These are phyloP conservation scores for Penicillium fuscoglaucum DNA, from an alignment of 2,329 filamentous ascomycete genomes.

Conservation along the genomic window DNA sequence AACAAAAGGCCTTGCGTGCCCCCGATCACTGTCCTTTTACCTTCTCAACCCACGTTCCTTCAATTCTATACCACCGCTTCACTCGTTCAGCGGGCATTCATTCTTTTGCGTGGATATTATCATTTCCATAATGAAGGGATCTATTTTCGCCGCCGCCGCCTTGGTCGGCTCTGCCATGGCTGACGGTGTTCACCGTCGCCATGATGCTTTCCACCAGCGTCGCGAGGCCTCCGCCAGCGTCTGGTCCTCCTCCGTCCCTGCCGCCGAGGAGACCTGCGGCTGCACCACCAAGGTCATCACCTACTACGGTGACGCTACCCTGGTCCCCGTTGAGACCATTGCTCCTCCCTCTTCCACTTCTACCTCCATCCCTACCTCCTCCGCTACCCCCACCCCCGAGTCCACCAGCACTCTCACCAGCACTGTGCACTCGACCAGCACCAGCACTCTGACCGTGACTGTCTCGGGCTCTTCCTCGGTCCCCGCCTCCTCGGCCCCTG, in stretches of 20 bases:
- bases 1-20: slow-evolving; percentile 31
- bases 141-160: slow-evolving; percentile 59
- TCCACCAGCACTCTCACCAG: slow-evolving; percentile 23
- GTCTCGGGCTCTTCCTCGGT: slow-evolving; percentile 25
- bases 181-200: slow-evolving; percentile 57
- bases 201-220: slow-evolving; percentile 61
- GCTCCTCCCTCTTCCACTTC: slow-evolving; percentile 16
- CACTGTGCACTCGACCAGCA: slow-evolving; percentile 43
- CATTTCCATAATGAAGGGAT: slow-evolving; percentile 68
- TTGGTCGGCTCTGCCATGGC: slow-evolving; percentile 55
- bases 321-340: slow-evolving; percentile 39
- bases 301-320: slow-evolving; percentile 64
- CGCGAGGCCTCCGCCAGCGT: slow-evolving; percentile 29
- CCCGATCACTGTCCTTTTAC: slow-evolving; percentile 22
- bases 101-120: slow-evolving; percentile 46
- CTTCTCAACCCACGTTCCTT: slow-evolving; percentile 16
- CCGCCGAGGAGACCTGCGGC: slow-evolving; percentile 54
- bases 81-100: slow-evolving; percentile 80
- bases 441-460: slow-evolving; percentile 38
- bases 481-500: slow-evolving; percentile 13
- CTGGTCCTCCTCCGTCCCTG: slow-evolving; percentile 2
- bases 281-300: slow-evolving; percentile 76
- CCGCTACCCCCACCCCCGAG: slow-evolving; percentile 27
- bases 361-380: not conserved
- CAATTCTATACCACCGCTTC: slow-evolving; percentile 37